These are phyloP conservation scores for Schizochytrium sp. DNA, from an alignment of 108 stramenopile species.

Conservation along the genomic window DNA sequence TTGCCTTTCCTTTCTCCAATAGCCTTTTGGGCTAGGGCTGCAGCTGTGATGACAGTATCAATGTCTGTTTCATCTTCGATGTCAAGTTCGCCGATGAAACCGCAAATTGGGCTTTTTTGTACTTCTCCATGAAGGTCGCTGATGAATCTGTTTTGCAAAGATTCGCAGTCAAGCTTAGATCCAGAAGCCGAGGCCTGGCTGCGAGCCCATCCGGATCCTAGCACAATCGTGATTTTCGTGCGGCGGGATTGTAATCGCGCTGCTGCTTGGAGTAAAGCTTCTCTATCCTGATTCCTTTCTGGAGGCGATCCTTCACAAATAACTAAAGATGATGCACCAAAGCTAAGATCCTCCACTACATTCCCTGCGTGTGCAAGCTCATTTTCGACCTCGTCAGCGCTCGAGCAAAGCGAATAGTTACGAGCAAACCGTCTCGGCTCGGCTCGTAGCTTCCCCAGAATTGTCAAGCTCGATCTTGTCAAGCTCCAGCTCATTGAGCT, in stretches of 20 bases:
- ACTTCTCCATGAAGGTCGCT: not conserved
- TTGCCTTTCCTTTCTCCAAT: not conserved
- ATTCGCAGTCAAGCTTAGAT: no score
- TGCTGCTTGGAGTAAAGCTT: not conserved
- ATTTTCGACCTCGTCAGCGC: conserved; percentile 6
- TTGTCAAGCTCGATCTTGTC: not conserved
- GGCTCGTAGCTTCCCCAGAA: not conserved
- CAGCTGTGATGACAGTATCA: not conserved
- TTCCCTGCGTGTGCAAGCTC: not conserved
- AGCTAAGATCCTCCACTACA: not conserved
- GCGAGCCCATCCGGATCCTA: conserved; percentile 6
- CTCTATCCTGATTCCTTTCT: not conserved
- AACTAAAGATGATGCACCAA: not conserved
- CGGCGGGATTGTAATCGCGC: not conserved
- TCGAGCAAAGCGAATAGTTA: conserved; percentile 5
- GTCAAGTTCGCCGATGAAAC: conserved; percentile 25
- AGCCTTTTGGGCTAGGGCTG: not conserved
- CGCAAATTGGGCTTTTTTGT: not conserved
- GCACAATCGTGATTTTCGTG: not conserved
- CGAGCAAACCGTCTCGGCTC: not conserved
- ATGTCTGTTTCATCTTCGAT: not conserved
- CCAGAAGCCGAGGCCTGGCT: no score
- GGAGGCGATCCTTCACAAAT: not conserved
- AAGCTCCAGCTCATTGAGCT: not conserved
- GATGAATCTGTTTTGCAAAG: not conserved